A percentile compares a stretch with the other conserved stretches of the same genome.
phyloP scores from a whole-genome alignment of 768 basidiomycete genomes.

The Naematelia aurantialba region DNA sequence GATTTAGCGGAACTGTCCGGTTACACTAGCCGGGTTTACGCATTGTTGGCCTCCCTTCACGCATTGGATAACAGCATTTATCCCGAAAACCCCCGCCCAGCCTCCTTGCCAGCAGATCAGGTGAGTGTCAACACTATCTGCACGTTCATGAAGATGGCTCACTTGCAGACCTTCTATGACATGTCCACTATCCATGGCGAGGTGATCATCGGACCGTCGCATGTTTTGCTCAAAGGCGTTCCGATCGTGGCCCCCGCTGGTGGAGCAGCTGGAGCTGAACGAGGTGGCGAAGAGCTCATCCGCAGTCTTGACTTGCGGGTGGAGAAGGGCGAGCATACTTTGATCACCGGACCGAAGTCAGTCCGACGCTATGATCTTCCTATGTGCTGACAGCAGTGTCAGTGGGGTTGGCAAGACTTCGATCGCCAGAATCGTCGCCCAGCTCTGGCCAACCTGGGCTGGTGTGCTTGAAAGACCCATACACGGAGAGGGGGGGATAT shows the following conservation, averaged over 20 bases:
- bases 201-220: constrained; percentile 59
- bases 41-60: constrained; percentile 78
- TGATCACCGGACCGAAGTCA: constrained; percentile 76
- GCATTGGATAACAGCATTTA: constrained; percentile 56
- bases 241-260: constrained; percentile 54
- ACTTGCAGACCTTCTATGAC: constrained; percentile 56
- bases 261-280: constrained; percentile 47
- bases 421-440: constrained; percentile 80
- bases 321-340: constrained; percentile 70
- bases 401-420: constrained; percentile 91
- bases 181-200: constrained; percentile 63
- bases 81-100: constrained; percentile 54
- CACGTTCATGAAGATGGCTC: background rate
- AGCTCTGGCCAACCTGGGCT: constrained; percentile 68
- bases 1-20: constrained; percentile 93
- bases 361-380: background rate
- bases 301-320: constrained; percentile 65
- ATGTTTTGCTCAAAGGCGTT: constrained; percentile 49
- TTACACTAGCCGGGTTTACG: constrained; percentile 82
- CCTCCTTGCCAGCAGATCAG: constrained; percentile 48
- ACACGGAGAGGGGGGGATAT: constrained; percentile 60
- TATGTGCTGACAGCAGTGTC: constrained; percentile 12
- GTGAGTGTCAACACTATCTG: constrained; percentile 10
- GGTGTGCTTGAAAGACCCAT: constrained; percentile 54
- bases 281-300: constrained; percentile 60